Base-by-base conservation (phyloP, 2,329 filamentous ascomycete species). In the Biscogniauxia marginata region DNA sequence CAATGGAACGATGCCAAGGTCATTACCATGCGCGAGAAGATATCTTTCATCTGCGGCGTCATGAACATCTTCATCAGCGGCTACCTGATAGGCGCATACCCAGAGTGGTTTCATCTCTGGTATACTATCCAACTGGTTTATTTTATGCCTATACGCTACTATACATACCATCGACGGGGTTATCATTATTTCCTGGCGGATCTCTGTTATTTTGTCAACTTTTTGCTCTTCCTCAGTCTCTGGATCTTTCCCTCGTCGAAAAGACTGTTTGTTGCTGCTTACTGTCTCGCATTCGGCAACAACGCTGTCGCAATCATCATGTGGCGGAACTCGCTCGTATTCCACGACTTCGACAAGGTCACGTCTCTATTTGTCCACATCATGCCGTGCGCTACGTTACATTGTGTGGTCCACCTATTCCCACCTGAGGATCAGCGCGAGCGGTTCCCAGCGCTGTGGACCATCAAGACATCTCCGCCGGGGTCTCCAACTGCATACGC, bases 311-410 rank as follows among this genome's bases (percentile, higher is more conserved):
- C 95, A 11, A 98, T 99, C 72, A 92, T 95, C 70, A 95, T 99
- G 93, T 99, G 95, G 95, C 87, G 95, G 62, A 99, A 99, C 73
- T 97, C 93, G 25, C 84, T 99, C 69, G 95, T 99, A 48, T 99
- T 99, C 73, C 95, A 99, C 79, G 96, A 91, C 70, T 87, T 99
- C 75, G 95, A 99, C 80, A 99, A 99, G 75, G 92, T 98, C 59
- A 96, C 93, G 11, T 95, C 91, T 71, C 82, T 99, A n/a, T 99
- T 99, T 77, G 97, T 99, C 65, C 95, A 99, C 74, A 96, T 99
- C 68, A 99, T 99, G 93, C 95, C 95, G 1, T 96, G 93, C 63
- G 93, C 90, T 5, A 91, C 93, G 1, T 82, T 99, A 11, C 95
- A 99, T 74, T 96, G 91, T 70, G 81, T 99, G 13, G 90, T 96